These are phyloP conservation scores for Misopates orontium DNA, from an alignment of 257 asterid genomes.

Conservation along the genomic window DNA sequence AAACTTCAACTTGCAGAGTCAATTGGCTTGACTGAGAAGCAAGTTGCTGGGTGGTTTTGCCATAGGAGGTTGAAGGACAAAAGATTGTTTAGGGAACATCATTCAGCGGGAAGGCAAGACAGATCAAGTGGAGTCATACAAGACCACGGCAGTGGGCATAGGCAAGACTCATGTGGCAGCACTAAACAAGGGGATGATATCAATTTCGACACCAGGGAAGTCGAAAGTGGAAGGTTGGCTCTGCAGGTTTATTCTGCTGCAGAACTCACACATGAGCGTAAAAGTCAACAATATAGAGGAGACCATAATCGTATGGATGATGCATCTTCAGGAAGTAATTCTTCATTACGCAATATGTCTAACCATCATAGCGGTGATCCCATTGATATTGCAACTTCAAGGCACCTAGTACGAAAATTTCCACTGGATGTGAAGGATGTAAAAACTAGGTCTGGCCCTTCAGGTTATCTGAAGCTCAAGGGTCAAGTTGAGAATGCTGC, in stretches of 20 bases:
- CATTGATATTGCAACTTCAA: conserved; percentile 44
- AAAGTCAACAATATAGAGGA: conserved; percentile 39
- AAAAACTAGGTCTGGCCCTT: conserved; percentile 74
- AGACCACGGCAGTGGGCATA: conserved; percentile 82
- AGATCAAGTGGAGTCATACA: conserved; percentile 74
- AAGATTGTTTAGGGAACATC: conserved; percentile 50
- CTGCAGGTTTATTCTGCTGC: conserved; percentile 53
- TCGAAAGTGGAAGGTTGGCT: conserved; percentile 65
- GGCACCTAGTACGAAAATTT: conserved; percentile 46
- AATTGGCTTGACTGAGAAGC: conserved; percentile 88
- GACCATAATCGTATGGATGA: conserved; percentile 44
- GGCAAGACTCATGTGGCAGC: conserved; percentile 98
- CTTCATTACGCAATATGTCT: conserved; percentile 50
- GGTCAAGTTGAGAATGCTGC: conserved; percentile 74
- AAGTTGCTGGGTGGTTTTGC: conserved; percentile 97
- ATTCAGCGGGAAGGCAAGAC: conserved; percentile 55
- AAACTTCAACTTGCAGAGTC: conserved; percentile 73
- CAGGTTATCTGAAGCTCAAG: conserved; percentile 94
- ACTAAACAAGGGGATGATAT: conserved; percentile 66
- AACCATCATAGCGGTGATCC: conserved; percentile 42
- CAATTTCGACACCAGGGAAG: conserved; percentile 65
- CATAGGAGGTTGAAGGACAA: conserved; percentile 93
- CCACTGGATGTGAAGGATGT: conserved; percentile 41
- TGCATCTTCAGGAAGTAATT: conserved; percentile 75
- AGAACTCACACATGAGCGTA: conserved; percentile 51